A percentile compares a stretch with the other conserved stretches of the same genome.
These are phyloP conservation scores for Cercospora sp. DNA, from an alignment of 2,329 filamentous ascomycete species.

Conservation along the genomic window DNA sequence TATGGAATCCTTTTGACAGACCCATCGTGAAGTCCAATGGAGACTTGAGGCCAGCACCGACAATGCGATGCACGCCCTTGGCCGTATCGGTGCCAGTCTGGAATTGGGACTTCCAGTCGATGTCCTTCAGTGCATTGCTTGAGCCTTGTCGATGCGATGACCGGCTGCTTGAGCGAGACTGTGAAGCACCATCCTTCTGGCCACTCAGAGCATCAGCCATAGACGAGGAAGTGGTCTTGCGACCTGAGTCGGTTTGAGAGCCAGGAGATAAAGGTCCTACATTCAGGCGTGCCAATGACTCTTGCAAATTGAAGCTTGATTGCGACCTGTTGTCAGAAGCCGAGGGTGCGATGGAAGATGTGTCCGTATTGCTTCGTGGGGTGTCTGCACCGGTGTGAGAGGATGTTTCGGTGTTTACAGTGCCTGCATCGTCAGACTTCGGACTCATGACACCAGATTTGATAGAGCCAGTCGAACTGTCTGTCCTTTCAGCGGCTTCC, in stretches of 20 bases:
- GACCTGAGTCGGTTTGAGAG: conserved; percentile 8
- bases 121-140: conserved; percentile 14
- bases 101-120: conserved; percentile 25
- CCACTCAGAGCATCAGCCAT: conserved; percentile 32
- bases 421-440: conserved; percentile 12
- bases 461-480: conserved; percentile 14
- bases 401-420: conserved; percentile 4
- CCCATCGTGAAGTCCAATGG: conserved; percentile 85
- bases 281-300: conserved; percentile 34
- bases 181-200: conserved; percentile 22
- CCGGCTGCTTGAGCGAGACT: conserved; percentile 30
- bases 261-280: conserved; percentile 27
- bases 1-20: conserved; percentile 82
- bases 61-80: conserved; percentile 41
- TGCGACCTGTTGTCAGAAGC: conserved; percentile 27
- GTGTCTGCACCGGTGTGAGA: conserved; percentile 20
- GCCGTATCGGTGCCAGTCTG: conserved; percentile 37
- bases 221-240: conserved; percentile 22
- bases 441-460: conserved; percentile 19
- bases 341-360: conserved; percentile 14
- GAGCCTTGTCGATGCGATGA: conserved; percentile 19
- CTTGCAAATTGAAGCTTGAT: conserved; percentile 37
- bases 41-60: conserved; percentile 59
- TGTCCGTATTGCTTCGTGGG: conserved; percentile 20
- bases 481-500: conserved; percentile 12